These are phyloP conservation scores for Microdochium trichocladiopsis DNA, from an alignment of 2,329 filamentous ascomycete species.

Conservation along the genomic window DNA sequence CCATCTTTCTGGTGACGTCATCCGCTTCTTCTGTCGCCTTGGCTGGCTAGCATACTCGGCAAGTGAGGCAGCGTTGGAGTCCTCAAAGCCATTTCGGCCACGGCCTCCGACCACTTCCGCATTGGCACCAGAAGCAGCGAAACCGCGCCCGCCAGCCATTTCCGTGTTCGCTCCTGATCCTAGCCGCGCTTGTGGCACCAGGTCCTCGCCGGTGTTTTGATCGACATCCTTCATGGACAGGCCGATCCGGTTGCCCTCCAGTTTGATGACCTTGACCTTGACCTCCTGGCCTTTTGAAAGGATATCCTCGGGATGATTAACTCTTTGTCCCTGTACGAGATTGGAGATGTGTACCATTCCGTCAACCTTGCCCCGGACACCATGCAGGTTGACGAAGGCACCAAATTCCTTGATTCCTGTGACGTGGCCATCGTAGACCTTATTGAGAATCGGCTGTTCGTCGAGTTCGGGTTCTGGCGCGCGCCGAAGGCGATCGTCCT, in stretches of 20 bases:
- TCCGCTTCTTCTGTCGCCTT: conserved; percentile 70
- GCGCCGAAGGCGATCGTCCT: conserved; percentile 55
- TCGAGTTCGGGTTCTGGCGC: conserved; percentile 71
- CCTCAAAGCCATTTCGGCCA: conserved; percentile 7
- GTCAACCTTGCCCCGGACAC: conserved; percentile 82
- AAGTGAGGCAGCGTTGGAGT: conserved; percentile 47
- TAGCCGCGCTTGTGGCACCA: conserved; percentile 70
- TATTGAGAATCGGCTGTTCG: conserved; percentile 72
- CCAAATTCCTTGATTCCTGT: conserved; percentile 95
- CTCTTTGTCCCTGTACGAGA: conserved; percentile 74
- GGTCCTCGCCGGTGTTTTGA: conserved; percentile 76
- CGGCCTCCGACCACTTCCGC: conserved; percentile 22
- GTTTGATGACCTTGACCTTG: conserved; percentile 86
- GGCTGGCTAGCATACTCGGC: conserved; percentile 50
- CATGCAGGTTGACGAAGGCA: conserved; percentile 85
- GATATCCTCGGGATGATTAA: conserved; percentile 88
- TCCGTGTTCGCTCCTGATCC: conserved; percentile 89
- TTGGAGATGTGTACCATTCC: conserved; percentile 91
- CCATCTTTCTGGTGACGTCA: conserved; percentile 96
- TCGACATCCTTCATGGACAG: conserved; percentile 98
- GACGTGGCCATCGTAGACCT: conserved; percentile 84
- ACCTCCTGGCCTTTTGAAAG: conserved; percentile 74
- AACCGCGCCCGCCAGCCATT: conserved; percentile 59
- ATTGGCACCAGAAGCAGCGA: conserved; percentile 49
- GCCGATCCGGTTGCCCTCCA: conserved; percentile 75